Percentiles rank a stretch among this genome's conserved stretches.
These are phyloP conservation scores for Pythium sukuiense DNA, from an alignment of 352 stramenopile species.

Conservation along the genomic window DNA sequence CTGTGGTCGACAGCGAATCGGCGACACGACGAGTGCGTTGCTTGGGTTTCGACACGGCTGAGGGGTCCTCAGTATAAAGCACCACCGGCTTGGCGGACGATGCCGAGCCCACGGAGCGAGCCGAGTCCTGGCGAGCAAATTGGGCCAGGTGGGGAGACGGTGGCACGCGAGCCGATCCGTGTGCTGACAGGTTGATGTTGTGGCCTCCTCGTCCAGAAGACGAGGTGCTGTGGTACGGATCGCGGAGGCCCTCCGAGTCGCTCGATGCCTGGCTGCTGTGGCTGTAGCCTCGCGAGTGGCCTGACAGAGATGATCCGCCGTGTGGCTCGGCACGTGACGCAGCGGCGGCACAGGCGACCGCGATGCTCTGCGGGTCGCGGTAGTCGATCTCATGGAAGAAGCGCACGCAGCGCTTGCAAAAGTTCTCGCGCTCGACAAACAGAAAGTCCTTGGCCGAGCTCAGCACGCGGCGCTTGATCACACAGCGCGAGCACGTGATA, in stretches of 20 bases:
- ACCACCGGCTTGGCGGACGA: slow-evolving; percentile 13
- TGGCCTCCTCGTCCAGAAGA: background rate
- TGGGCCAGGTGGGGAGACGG: slow-evolving; percentile 11
- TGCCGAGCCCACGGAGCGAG: slow-evolving; percentile 17
- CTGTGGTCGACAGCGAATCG: slow-evolving; percentile 21
- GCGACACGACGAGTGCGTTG: slow-evolving; percentile 3
- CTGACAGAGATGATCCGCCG: slow-evolving; percentile 11
- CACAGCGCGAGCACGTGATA: slow-evolving; percentile 60
- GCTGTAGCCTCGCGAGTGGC: slow-evolving; percentile 13
- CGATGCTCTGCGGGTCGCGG: slow-evolving; percentile 42
- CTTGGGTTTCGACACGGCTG: background rate
- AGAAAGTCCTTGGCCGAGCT: slow-evolving; percentile 61
- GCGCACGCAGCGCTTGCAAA: slow-evolving; percentile 73
- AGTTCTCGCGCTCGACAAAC: slow-evolving; percentile 44
- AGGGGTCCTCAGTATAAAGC: slow-evolving; percentile 17
- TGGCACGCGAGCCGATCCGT: slow-evolving; percentile 1
- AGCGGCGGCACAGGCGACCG: slow-evolving; percentile 14
- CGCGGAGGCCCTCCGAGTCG: slow-evolving; percentile 10
- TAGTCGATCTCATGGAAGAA: slow-evolving; percentile 63
- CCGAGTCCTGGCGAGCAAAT: slow-evolving; percentile 17
- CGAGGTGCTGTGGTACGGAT: slow-evolving; percentile 7
- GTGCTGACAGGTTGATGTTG: background rate
- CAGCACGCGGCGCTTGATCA: slow-evolving; percentile 62
- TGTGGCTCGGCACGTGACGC: slow-evolving; percentile 36
- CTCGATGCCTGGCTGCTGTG: slow-evolving; percentile 23